Evolutionary conservation across 2,329 filamentous ascomycete species (phyloP), one percentile per base, ranked within the genome.

Genomic region (Cladosporium velox): DNA sequence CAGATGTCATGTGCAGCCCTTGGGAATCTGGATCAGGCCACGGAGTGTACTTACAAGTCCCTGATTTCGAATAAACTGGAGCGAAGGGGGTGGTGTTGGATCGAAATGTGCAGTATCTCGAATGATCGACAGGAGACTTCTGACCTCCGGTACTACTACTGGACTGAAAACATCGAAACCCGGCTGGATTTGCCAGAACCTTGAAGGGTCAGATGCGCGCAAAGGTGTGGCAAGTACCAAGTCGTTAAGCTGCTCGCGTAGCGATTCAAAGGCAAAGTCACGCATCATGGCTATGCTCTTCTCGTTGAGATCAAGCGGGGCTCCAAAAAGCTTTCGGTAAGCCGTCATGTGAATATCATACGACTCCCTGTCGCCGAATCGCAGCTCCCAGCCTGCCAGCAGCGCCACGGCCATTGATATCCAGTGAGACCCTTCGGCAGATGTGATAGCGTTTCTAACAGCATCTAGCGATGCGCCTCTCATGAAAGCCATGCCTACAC

Each of bases 341-440:
- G 68, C 66, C 24, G 66, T 65, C 66, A 72, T 68, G 57, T 72
- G 71, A 4, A 72, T 61, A 11, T 67, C 66, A 54, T 70, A 72
- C 2, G 67, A 68, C 30, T 66, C 38, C 3, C 35, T 57, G 30
- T 72, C 71, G 10, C 71, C 71, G n/a, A 68, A 72, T 6, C 68
- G 67, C 11, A 67, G 66, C 47, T 72, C 71, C 71, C 71, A 72
- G 12, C 70, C 71, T 28, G 71, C 71, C 15, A 72, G 66, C 4
- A 72, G 59, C 8, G 71, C 71, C 15, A 72, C 69, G 0, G 70
- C 68, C 12, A 72, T 58, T 7, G 70, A 69, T 8, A 69, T 67
- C 51, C 68, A 58, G 41, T 67, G 64, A n/a, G 68, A 68, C 24
- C 59, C 65, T 4, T 64, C 59, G 8, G 57, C 57, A 28, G 61